These are phyloP conservation scores for Tulasnella sp. DNA, from an alignment of 768 basidiomycete species.

Conservation along the genomic window DNA sequence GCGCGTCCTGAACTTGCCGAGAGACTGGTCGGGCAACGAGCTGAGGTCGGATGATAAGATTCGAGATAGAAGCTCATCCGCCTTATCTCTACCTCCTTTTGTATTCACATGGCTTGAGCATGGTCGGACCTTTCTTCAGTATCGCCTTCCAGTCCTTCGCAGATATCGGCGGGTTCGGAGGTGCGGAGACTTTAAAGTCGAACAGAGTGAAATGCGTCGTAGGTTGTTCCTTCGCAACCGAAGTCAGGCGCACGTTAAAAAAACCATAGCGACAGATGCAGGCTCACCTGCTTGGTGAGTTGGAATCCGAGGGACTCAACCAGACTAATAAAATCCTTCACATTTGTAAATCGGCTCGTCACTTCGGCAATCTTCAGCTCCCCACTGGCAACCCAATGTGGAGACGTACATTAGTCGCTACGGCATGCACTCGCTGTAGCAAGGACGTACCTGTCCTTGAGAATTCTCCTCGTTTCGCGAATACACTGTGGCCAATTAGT, in stretches of 20 bases:
- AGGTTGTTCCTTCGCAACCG: conserved; percentile 55
- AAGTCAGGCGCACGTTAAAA: not conserved
- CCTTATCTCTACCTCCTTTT: conserved; percentile 62
- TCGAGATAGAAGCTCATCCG: not conserved
- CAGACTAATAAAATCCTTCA: conserved; percentile 62
- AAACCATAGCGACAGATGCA: not conserved
- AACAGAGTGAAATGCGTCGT: conserved; percentile 86
- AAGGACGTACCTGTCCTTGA: conserved; percentile 67
- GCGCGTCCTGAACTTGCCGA: not conserved
- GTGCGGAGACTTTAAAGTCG: conserved; percentile 64
- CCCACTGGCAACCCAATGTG: conserved; percentile 48
- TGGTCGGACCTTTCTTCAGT: conserved; percentile 44
- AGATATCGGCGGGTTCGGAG: conserved; percentile 39
- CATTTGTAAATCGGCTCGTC: conserved; percentile 69
- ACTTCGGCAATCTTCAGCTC: conserved; percentile 87
- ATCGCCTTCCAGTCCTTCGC: conserved; percentile 61
- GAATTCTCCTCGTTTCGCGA: conserved; percentile 81
- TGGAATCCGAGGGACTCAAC: conserved; percentile 69
- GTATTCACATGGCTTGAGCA: conserved; percentile 89
- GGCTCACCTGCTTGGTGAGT: conserved; percentile 58
- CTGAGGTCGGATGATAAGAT: not conserved
- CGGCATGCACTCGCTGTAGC: conserved; percentile 10
- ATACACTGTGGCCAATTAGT: conserved; percentile 93
- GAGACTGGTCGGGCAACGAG: not conserved
- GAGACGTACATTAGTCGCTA: not conserved